Evolutionary conservation across 2,329 filamentous ascomycete species (phyloP).

Genomic region (Arachnomyces sp.): DNA sequence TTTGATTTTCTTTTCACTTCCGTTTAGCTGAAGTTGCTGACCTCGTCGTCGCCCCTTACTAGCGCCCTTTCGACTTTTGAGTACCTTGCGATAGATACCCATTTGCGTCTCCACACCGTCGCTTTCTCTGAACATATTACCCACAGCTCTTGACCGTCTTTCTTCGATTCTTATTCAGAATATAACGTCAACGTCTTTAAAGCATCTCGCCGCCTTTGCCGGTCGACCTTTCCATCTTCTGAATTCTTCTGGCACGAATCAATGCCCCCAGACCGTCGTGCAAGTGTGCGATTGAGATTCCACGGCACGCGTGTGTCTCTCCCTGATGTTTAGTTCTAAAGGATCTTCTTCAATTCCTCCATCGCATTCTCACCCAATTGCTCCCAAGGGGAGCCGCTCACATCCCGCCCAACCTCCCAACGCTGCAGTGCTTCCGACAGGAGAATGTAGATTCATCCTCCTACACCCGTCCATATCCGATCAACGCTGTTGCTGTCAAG

Average conservation of each 20-base stretch:
- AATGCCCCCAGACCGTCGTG: constrained; percentile 2
- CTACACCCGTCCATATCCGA: constrained; percentile 18
- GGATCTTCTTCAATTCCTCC: constrained; percentile 13
- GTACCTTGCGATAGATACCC: too few relatives aligned
- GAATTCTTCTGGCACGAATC: neutral
- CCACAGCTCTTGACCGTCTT: too few relatives aligned
- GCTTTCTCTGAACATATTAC: too few relatives aligned
- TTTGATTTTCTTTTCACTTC: too few relatives aligned
- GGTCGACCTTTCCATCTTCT: too few relatives aligned
- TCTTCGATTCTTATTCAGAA: too few relatives aligned
- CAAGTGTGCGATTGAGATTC: constrained; percentile 3
- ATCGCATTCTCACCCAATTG: constrained; percentile 11
- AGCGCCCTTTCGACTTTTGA: too few relatives aligned
- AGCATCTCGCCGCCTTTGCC: too few relatives aligned
- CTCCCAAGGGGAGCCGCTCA: constrained; percentile 14
- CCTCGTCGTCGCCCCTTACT: too few relatives aligned
- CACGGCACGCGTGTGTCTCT: constrained; percentile 2
- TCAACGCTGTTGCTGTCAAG: constrained; percentile 38
- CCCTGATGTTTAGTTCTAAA: constrained; percentile 19
- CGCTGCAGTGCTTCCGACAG: constrained; percentile 19
- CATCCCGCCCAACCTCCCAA: constrained; percentile 6
- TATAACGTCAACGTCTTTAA: too few relatives aligned
- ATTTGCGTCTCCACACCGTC: too few relatives aligned
- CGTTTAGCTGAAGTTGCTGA: too few relatives aligned
- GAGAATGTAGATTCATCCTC: constrained; percentile 24